Percentiles rank a stretch among this genome's conserved stretches.
Evolutionary conservation across 1,284 basidiomycete species (phyloP).

Genomic region (Tremellales sp.): DNA sequence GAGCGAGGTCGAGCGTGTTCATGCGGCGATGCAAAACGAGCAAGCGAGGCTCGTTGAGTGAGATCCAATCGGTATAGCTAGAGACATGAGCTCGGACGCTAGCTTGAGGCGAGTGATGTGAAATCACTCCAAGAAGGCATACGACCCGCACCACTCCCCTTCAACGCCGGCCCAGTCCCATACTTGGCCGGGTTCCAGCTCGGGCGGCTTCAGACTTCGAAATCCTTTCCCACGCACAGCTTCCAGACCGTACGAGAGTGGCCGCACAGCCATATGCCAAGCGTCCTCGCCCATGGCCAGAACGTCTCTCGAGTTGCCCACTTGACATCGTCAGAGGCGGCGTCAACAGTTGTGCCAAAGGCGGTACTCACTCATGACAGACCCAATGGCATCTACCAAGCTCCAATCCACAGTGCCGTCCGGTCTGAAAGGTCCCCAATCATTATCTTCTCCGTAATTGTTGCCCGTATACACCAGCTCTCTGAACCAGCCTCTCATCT

Average conservation of each 20-base stretch:
- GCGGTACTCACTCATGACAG: conserved; percentile 38
- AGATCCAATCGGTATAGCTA: conserved; percentile 43
- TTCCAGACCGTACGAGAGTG: conserved; percentile 29
- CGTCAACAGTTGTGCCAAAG: background rate
- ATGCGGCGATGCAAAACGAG: conserved; percentile 10
- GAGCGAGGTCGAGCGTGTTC: conserved; percentile 26
- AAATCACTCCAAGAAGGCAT: conserved; percentile 45
- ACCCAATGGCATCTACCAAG: conserved; percentile 35
- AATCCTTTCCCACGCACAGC: conserved; percentile 27
- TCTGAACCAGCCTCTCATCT: conserved; percentile 29
- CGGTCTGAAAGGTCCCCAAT: conserved; percentile 32
- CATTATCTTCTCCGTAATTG: conserved; percentile 30
- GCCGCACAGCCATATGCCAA: conserved; percentile 26
- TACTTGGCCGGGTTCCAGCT: conserved; percentile 15
- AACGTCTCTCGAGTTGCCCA: conserved; percentile 33
- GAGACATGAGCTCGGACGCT: conserved; percentile 1
- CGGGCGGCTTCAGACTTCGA: conserved; percentile 21
- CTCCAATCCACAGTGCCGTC: conserved; percentile 34
- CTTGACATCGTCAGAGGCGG: conserved; percentile 8
- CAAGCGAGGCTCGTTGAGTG: conserved; percentile 33
- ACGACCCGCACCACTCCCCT: conserved; percentile 38
- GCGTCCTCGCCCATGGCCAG: conserved; percentile 19
- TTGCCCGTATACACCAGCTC: conserved; percentile 28
- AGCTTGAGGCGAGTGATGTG: background rate
- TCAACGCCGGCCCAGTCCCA: conserved; percentile 42